These are phyloP conservation scores for Pestalotiopsis sp. DNA, from an alignment of 2,329 filamentous ascomycete genomes.

Conservation along the genomic window DNA sequence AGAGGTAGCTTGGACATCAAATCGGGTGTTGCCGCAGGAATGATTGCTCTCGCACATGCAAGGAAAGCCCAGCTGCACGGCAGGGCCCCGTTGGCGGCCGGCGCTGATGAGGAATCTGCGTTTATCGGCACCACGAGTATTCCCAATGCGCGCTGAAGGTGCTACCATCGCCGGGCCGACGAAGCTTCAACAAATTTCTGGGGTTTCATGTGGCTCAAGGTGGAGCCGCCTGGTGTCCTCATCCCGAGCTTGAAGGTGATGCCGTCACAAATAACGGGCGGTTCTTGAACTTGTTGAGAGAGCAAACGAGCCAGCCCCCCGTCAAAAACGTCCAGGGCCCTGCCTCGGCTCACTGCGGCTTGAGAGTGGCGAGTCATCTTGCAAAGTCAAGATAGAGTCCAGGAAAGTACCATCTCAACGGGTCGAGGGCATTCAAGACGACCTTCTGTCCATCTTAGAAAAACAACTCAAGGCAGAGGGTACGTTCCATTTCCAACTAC, in stretches of 20 bases:
- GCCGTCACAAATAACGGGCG: slow-evolving; percentile 50
- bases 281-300: slow-evolving; percentile 42
- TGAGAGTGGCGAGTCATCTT: slow-evolving; percentile 51
- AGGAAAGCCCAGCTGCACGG: slow-evolving; percentile 40
- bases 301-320: slow-evolving; percentile 32
- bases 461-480: slow-evolving; percentile 30
- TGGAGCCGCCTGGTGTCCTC: slow-evolving; percentile 45
- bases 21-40: slow-evolving; percentile 47
- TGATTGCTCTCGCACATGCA: slow-evolving; percentile 42
- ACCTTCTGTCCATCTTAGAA: slow-evolving; percentile 38
- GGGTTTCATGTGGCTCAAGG: slow-evolving; percentile 50
- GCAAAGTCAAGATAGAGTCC: slow-evolving; percentile 50
- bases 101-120: slow-evolving; percentile 46
- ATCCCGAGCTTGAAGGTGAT: slow-evolving; percentile 47
- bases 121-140: background rate
- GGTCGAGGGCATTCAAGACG: slow-evolving; percentile 33
- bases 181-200: slow-evolving; percentile 47
- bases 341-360: slow-evolving; percentile 33
- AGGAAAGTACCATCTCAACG: slow-evolving; percentile 50
- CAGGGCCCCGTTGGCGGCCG: slow-evolving; percentile 54
- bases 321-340: too few relatives aligned
- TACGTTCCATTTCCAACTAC: slow-evolving; percentile 42
- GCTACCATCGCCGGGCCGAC: slow-evolving; percentile 55
- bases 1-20: slow-evolving; percentile 54
- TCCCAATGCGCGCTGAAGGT: slow-evolving; percentile 39